Conservation (phyloP, 2,329 filamentous ascomycete genomes). For the Clonostachys rosea region DNA sequence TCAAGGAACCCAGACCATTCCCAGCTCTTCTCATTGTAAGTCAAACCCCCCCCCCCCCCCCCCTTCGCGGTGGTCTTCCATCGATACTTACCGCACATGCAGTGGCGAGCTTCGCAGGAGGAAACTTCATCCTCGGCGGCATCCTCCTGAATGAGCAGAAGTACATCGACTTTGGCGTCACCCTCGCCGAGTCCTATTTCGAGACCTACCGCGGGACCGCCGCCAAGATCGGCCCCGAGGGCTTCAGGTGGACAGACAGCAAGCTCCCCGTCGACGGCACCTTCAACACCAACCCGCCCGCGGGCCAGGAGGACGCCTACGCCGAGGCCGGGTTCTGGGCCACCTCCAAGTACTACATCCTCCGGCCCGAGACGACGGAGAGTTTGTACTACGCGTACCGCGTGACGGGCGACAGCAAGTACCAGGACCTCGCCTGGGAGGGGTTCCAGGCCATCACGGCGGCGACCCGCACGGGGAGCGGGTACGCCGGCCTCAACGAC, state of each 20-base stretch:
- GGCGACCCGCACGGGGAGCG: constrained; percentile 47
- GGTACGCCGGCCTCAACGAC: constrained; percentile 61
- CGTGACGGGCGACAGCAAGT: constrained; percentile 68
- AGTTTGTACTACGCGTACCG: constrained; percentile 85
- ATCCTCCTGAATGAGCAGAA: constrained; percentile 59
- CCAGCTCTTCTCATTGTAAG: constrained; percentile 45
- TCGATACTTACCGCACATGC: constrained; percentile 29
- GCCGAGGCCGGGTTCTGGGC: constrained; percentile 68
- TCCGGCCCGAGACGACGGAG: constrained; percentile 80
- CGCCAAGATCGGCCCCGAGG: constrained; percentile 74
- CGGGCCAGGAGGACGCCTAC: constrained; percentile 48
- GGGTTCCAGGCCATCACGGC: constrained; percentile 61
- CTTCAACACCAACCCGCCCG: constrained; percentile 2
- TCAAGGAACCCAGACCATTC: constrained; percentile 34
- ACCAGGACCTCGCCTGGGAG: constrained; percentile 81
- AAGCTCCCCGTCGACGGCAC: constrained; percentile 28
- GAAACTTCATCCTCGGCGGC: constrained; percentile 80
- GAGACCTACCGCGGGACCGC: constrained; percentile 65
- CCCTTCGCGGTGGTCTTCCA: neutral
- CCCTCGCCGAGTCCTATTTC: constrained; percentile 68
- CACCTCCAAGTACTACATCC: constrained; percentile 52
- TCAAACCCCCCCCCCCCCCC: constrained; percentile 3
- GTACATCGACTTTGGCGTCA: constrained; percentile 71
- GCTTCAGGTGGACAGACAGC: constrained; percentile 57
- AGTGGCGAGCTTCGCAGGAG: constrained; percentile 80